These are phyloP conservation scores for Glebionis coronaria DNA, from an alignment of 129 eudicot species.

Conservation along the genomic window DNA sequence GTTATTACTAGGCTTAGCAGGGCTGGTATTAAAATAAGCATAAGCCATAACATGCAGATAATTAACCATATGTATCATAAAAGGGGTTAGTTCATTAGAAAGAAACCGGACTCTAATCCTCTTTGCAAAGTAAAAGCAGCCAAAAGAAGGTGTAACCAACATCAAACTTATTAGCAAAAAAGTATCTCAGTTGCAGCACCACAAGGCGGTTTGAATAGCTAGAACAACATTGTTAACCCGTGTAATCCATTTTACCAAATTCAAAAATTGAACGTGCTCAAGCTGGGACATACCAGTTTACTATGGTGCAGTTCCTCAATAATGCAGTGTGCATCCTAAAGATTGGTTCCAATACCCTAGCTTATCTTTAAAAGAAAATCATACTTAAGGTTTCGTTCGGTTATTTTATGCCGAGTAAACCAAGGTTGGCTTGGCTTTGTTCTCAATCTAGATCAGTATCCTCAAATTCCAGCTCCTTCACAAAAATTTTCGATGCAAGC, in stretches of 20 bases:
- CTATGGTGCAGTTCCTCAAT: too few species aligned
- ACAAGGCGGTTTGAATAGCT: background rate
- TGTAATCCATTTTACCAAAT: background rate
- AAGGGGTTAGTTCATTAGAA: background rate
- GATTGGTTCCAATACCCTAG: too few species aligned
- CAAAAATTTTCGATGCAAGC: slow-evolving; percentile 13
- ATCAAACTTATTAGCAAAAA: too few species aligned
- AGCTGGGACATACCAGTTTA: background rate
- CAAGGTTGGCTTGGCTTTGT: background rate
- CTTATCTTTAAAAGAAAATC: background rate
- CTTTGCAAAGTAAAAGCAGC: background rate
- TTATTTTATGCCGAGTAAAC: background rate
- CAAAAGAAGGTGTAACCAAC: too few species aligned
- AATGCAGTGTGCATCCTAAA: too few species aligned
- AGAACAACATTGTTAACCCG: background rate
- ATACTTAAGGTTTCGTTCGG: background rate
- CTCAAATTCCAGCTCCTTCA: too few species aligned
- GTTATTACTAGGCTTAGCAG: too few species aligned
- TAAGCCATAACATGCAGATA: too few species aligned
- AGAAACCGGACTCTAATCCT: background rate
- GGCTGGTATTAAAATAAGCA: too few species aligned
- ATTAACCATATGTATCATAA: too few species aligned
- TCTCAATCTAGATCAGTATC: background rate
- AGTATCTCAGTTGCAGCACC: too few species aligned
- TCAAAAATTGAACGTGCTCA: background rate